Evolutionary conservation across 2,329 filamentous ascomycete species (phyloP).

Genomic region (Fusarium fujikuroi): DNA sequence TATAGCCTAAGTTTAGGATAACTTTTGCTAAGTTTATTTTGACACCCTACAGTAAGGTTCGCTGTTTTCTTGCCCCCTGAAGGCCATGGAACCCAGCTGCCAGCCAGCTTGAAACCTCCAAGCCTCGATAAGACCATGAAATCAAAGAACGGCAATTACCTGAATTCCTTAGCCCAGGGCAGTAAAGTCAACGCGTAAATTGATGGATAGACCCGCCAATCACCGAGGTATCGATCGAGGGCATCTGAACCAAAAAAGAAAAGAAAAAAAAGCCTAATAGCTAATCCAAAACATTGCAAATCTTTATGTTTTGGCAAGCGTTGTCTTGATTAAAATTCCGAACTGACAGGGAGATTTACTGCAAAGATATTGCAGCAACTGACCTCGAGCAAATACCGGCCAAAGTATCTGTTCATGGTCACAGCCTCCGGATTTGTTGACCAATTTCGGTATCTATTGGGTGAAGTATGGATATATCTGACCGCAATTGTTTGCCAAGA

Average conservation of each 20-base stretch:
- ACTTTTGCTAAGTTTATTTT: too few species aligned
- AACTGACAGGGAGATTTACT: neutral
- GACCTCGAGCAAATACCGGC: neutral
- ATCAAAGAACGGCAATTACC: conserved; percentile 3
- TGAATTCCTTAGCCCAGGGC: conserved; percentile 7
- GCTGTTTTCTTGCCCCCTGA: too few species aligned
- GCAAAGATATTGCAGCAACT: neutral
- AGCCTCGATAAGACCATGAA: conserved; percentile 13
- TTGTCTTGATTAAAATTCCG: neutral
- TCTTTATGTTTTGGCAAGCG: neutral
- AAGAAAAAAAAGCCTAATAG: neutral
- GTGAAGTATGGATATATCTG: neutral
- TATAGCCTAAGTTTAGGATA: too few species aligned
- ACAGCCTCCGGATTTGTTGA: neutral
- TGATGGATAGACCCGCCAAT: conserved; percentile 10
- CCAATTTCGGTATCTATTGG: neutral
- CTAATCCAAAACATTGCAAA: neutral
- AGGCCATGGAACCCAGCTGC: neutral
- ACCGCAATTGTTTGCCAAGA: conserved; percentile 2
- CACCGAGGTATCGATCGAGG: neutral
- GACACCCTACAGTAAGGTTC: too few species aligned
- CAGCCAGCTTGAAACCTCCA: neutral
- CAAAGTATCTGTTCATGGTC: neutral
- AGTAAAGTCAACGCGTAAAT: neutral
- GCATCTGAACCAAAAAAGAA: neutral